Evolutionary conservation across 1,284 basidiomycete species (phyloP).

Genomic region (Heterobasidion annosum): DNA sequence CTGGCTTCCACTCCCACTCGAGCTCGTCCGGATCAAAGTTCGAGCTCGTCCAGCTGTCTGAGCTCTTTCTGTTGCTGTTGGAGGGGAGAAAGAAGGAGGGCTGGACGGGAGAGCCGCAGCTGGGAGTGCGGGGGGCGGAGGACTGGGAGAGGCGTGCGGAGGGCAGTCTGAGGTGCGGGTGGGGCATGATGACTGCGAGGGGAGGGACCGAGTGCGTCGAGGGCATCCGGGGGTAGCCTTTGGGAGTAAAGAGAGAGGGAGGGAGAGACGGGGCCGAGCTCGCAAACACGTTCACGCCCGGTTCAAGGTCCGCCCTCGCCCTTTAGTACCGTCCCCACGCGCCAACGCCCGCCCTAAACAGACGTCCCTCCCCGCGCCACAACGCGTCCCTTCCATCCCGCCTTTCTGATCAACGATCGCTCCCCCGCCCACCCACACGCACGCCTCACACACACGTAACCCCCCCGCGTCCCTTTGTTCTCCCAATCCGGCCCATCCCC

Average conservation of each 20-base stretch:
- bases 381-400: no score
- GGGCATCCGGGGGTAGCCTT: neutral
- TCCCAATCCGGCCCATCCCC: no score
- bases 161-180: slow-evolving; percentile 21
- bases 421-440: no score
- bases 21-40: slow-evolving; percentile 54
- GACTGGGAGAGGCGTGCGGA: slow-evolving; percentile 19
- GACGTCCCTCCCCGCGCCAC: no score
- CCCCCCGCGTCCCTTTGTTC: no score
- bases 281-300: no score
- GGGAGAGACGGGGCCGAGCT: neutral
- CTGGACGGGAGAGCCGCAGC: slow-evolving; percentile 23
- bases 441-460: no score
- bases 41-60: slow-evolving; percentile 77
- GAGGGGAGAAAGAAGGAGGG: slow-evolving; percentile 37
- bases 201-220: slow-evolving; percentile 14
- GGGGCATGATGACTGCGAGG: slow-evolving; percentile 27
- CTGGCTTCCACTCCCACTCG: slow-evolving; percentile 64
- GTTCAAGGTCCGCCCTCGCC: no score
- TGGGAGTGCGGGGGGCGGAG: slow-evolving; percentile 25
- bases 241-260: slow-evolving; percentile 3
- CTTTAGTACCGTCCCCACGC: no score
- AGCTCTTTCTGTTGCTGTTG: slow-evolving; percentile 55
- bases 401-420: no score
- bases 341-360: no score